These are phyloP conservation scores for Apiospora aurea DNA, from an alignment of 2,329 filamentous ascomycete genomes.

Conservation along the genomic window DNA sequence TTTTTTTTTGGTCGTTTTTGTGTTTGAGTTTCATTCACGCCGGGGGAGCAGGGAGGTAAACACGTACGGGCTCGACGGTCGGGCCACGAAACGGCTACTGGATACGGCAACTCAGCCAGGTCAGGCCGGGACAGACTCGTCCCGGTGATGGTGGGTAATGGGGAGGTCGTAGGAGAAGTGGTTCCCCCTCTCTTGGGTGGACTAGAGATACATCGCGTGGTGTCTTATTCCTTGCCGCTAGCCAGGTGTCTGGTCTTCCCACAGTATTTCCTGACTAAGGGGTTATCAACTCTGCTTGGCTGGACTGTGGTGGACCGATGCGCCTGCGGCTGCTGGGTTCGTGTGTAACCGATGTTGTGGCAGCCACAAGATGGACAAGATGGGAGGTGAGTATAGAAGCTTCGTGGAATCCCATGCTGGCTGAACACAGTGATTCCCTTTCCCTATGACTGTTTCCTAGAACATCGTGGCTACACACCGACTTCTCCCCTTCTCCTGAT, in stretches of 20 bases:
- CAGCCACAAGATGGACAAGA: background rate
- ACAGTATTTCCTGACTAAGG: conserved; percentile 18
- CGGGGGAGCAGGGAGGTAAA: background rate
- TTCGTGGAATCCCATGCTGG: background rate
- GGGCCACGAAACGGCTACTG: conserved; percentile 1
- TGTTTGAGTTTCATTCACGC: background rate
- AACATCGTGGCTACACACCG: background rate
- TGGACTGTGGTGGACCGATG: background rate
- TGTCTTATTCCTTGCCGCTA: conserved; percentile 9
- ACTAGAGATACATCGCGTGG: conserved; percentile 1
- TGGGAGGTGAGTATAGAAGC: conserved; percentile 5
- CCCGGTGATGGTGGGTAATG: conserved; percentile 15
- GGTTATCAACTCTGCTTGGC: conserved; percentile 15
- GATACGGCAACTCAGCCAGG: background rate
- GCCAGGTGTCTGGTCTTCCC: background rate
- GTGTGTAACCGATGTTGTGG: background rate
- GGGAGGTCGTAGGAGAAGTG: background rate
- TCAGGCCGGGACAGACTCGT: background rate
- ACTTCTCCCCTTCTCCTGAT: background rate
- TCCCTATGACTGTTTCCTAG: background rate
- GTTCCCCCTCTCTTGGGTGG: background rate
- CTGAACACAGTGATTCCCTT: background rate
- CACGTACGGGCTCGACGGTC: background rate
- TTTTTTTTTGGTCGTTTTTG: too few species aligned
- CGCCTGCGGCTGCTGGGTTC: background rate